phyloP scores from a whole-genome alignment of 768 basidiomycete species.

The Lentinula raphanica region DNA sequence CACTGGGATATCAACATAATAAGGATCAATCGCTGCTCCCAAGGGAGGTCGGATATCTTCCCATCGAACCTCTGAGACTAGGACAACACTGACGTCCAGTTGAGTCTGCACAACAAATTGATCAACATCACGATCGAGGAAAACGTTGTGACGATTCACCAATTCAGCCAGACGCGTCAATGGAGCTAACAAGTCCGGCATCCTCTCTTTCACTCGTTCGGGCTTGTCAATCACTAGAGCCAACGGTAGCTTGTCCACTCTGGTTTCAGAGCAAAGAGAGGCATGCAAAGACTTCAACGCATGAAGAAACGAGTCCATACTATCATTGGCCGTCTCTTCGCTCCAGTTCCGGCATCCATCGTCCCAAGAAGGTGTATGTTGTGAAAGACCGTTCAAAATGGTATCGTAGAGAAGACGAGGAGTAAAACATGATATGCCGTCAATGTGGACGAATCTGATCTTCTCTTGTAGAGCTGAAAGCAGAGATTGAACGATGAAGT shows the following conservation, averaged over 20 bases:
- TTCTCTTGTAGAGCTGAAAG: conserved; percentile 22
- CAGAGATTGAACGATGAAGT: conserved; percentile 39
- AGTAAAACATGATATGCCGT: conserved; percentile 58
- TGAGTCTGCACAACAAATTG: conserved; percentile 37
- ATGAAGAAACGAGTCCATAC: conserved; percentile 64
- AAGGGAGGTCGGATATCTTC: conserved; percentile 64
- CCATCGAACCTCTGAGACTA: conserved; percentile 66
- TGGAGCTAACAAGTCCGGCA: conserved; percentile 66
- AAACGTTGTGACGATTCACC: conserved; percentile 29
- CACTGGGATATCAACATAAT: conserved; percentile 51
- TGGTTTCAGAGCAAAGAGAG: conserved; percentile 23
- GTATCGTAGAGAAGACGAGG: conserved; percentile 62
- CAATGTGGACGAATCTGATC: conserved; percentile 28
- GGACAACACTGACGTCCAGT: conserved; percentile 53
- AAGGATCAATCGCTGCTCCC: conserved; percentile 71
- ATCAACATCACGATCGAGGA: background rate
- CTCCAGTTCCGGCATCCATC: conserved; percentile 59
- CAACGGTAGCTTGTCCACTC: conserved; percentile 27
- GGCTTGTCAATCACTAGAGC: conserved; percentile 64
- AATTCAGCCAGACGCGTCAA: conserved; percentile 67
- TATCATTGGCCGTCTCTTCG: conserved; percentile 42
- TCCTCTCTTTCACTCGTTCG: conserved; percentile 55
- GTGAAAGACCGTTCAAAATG: conserved; percentile 54
- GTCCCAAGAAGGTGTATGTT: conserved; percentile 54
- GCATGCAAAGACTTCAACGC: conserved; percentile 43